Base-by-base conservation (phyloP, 1,139 yeast genomes). In the Hansenula sp. region DNA sequence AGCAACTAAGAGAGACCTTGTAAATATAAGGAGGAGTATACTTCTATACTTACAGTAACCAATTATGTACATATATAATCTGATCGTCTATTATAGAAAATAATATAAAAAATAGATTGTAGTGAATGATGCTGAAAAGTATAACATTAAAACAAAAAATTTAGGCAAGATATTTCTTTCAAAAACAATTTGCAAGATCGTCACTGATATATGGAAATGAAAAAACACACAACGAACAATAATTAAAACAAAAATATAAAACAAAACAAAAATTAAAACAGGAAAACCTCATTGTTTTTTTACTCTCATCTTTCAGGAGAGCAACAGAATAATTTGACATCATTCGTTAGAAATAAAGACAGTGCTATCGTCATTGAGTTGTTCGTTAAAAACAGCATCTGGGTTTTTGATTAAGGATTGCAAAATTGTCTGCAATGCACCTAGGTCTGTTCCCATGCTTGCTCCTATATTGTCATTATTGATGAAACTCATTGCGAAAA, bases 401-500 rank as follows among this genome's bases (percentile, higher is more conserved):
- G 73, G 73, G 12, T 52, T 51, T 36, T 55, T 64, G 41, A 69
- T 69, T 46, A 67, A 59, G 36, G 54, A 53, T 42, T 66, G 70
- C 37, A 70, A 49, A 37, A 68, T 64, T n/a, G 59, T 59, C 49
- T 70, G 73, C 40, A 70, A 53, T 3, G 71, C 70, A 17, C 73
- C 74, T 27, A 70, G 46, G 21, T 65, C 68, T n/a, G 68, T 55
- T 2, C 71, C 73, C 70, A 70, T 67, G 39, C 70, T 65, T 21
- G 57, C 57, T 11, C 68, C 69, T 33, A 68, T 51, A 45, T 64
- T 65, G 34, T 67, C 72, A 51, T 66, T 70, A 48, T 65, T 63
- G 40, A 77, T 61, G 53, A 77, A 75, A 60, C 81, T 75, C 81
- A 78, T 78, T 5, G 82, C 73, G 54, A 78, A 78, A 8, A 87